These are phyloP conservation scores for Knufia fluminis DNA, from an alignment of 2,329 filamentous ascomycete genomes.

Conservation along the genomic window DNA sequence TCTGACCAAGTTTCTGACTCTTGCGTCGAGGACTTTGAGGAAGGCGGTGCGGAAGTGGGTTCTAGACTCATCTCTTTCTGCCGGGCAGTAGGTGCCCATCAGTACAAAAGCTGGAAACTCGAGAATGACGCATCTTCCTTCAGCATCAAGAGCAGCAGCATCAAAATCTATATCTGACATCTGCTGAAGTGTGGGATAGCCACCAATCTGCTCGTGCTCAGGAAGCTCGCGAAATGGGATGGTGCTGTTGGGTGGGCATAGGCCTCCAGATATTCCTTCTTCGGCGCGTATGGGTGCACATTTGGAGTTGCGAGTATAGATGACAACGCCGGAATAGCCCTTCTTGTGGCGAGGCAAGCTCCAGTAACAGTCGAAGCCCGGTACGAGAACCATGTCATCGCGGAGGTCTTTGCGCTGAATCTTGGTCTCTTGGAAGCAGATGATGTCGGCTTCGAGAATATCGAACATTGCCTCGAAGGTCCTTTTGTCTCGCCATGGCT, in stretches of 20 bases:
- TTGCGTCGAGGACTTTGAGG: conserved; percentile 66
- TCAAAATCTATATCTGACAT: conserved; percentile 55
- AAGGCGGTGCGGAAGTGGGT: conserved; percentile 77
- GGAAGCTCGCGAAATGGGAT: conserved; percentile 67
- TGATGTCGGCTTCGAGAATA: conserved; percentile 80
- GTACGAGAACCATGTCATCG: conserved; percentile 92
- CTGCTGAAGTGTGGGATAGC: conserved; percentile 67
- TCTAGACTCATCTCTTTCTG: conserved; percentile 73
- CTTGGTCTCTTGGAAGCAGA: conserved; percentile 92
- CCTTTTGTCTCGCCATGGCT: conserved; percentile 66
- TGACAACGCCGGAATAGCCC: conserved; percentile 90
- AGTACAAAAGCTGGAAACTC: conserved; percentile 94
- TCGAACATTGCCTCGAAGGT: conserved; percentile 88
- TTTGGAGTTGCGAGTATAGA: conserved; percentile 81
- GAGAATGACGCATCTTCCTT: conserved; percentile 81
- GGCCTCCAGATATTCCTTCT: conserved; percentile 79
- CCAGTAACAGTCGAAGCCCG: conserved; percentile 94
- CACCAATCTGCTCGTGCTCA: conserved; percentile 67
- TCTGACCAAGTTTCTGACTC: conserved; percentile 72
- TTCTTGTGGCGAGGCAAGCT: conserved; percentile 91
- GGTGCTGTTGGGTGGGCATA: conserved; percentile 63
- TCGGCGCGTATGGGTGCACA: conserved; percentile 85
- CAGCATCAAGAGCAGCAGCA: conserved; percentile 67
- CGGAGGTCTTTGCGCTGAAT: conserved; percentile 85
- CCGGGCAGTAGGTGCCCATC: conserved; percentile 85